Conservation (phyloP, 176 grass and related monocot genomes). For the Oryza rufipogon region DNA sequence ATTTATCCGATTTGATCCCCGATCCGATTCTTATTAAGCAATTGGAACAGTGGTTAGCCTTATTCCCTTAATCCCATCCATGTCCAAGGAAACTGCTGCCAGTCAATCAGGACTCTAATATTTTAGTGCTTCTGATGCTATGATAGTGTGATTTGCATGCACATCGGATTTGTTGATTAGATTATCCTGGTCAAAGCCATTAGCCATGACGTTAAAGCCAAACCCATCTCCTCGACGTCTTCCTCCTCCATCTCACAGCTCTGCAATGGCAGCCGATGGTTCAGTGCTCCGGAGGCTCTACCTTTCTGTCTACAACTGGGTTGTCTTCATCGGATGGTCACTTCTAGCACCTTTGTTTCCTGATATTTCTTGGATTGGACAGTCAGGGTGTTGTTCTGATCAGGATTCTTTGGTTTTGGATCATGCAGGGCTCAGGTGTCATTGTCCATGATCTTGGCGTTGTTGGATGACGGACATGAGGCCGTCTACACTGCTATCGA, state of each 20-base stretch:
- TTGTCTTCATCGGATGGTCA: slow-evolving; percentile 29
- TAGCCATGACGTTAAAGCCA: slow-evolving; percentile 11
- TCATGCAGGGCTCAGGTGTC: slow-evolving; percentile 11
- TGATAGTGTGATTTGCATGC: not conserved
- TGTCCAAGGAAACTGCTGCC: not conserved
- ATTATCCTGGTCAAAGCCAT: not conserved
- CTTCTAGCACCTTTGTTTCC: not conserved
- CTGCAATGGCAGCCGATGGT: slow-evolving; percentile 17
- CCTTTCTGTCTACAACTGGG: slow-evolving; percentile 42
- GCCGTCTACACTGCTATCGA: not conserved
- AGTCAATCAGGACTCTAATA: not conserved
- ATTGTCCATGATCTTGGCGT: not conserved
- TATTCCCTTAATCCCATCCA: not conserved
- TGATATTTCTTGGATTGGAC: not conserved
- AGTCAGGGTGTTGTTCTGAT: not conserved
- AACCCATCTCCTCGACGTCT: not conserved
- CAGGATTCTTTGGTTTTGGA: not conserved
- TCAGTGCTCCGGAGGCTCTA: not conserved
- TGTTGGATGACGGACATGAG: not conserved
- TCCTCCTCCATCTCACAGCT: not conserved
- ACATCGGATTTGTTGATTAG: not conserved
- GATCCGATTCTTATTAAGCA: not conserved
- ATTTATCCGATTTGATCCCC: not conserved
- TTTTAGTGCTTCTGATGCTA: not conserved
- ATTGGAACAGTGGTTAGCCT: not conserved